A percentile compares a stretch with the other conserved stretches of the same genome.
Evolutionary conservation across 1,284 basidiomycete genomes (phyloP).

Genomic region (Takashimella tepidaria): DNA sequence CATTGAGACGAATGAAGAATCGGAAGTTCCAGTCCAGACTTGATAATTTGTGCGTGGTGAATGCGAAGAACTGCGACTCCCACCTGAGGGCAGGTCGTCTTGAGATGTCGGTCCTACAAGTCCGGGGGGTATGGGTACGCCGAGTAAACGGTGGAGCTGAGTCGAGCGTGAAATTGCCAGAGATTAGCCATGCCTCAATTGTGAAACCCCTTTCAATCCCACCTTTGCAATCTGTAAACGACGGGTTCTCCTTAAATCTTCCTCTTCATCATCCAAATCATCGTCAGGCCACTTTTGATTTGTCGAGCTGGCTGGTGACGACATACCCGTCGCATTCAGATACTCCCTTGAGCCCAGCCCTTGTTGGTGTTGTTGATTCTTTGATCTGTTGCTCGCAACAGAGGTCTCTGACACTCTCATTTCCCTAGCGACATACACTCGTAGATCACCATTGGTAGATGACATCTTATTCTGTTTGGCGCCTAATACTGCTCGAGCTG

Average conservation of each 20-base stretch:
- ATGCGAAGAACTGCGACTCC: not conserved
- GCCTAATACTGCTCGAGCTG: slow-evolving; percentile 16
- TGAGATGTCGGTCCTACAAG: slow-evolving; percentile 6
- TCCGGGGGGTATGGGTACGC: slow-evolving; percentile 18
- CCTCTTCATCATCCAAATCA: slow-evolving; percentile 9
- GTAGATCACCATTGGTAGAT: slow-evolving; percentile 13
- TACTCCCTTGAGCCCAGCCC: not conserved
- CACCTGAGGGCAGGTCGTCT: slow-evolving; percentile 2
- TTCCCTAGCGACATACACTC: slow-evolving; percentile 25
- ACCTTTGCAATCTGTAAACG: slow-evolving; percentile 29
- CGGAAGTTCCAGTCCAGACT: not conserved
- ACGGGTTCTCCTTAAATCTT: slow-evolving; percentile 14
- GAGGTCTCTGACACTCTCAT: slow-evolving; percentile 22
- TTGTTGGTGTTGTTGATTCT: not conserved
- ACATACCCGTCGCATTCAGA: not conserved
- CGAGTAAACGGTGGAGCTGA: slow-evolving; percentile 28
- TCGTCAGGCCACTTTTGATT: not conserved
- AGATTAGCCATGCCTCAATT: too few species aligned
- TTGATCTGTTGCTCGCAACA: not conserved
- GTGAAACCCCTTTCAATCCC: not conserved
- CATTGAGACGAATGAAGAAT: slow-evolving; percentile 10
- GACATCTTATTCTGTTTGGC: not conserved
- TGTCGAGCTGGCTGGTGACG: not conserved
- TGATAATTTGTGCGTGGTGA: too few species aligned
- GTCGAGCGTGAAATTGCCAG: too few species aligned